A percentile compares a stretch with the other conserved stretches of the same genome.
These are phyloP conservation scores for Orobanche coerulescens DNA, from an alignment of 257 asterid genomes.

Conservation along the genomic window DNA sequence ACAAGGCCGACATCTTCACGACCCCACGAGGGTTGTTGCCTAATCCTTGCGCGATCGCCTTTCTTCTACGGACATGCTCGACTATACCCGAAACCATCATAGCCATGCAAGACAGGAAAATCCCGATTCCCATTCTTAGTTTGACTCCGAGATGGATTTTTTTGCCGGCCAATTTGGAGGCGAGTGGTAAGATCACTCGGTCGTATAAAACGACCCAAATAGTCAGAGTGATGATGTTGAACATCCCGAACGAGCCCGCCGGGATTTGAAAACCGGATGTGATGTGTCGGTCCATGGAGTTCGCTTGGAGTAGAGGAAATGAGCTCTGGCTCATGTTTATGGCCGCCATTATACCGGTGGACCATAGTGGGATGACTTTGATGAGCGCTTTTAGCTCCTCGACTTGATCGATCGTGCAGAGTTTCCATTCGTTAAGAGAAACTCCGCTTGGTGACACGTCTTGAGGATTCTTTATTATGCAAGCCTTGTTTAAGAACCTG, in stretches of 20 bases:
- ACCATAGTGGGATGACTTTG: constrained; percentile 60
- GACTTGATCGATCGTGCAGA: constrained; percentile 53
- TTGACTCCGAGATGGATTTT: constrained; percentile 36
- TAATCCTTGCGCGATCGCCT: constrained; percentile 40
- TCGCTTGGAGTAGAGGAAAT: constrained; percentile 54
- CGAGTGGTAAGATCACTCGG: constrained; percentile 44
- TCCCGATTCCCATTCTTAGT: constrained; percentile 57
- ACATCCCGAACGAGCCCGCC: constrained; percentile 60
- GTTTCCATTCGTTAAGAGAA: constrained; percentile 31
- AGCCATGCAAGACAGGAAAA: constrained; percentile 35
- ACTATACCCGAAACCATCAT: constrained; percentile 45
- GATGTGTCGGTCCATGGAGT: constrained; percentile 52
- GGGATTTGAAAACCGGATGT: constrained; percentile 46
- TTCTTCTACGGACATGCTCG: constrained; percentile 39
- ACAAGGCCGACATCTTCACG: constrained; percentile 53
- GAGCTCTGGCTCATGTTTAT: constrained; percentile 49
- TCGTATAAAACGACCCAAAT: constrained; percentile 52
- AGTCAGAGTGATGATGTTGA: constrained; percentile 32
- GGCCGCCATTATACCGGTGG: constrained; percentile 55
- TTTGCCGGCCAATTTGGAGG: constrained; percentile 41
- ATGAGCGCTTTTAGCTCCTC: constrained; percentile 58
- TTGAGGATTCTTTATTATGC: constrained; percentile 43
- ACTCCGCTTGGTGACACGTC: constrained; percentile 25
- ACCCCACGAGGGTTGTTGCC: neutral
- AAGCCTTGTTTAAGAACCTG: constrained; percentile 67